Conservation (phyloP, 2,329 filamentous ascomycete species). For the Claviceps arundinis region DNA sequence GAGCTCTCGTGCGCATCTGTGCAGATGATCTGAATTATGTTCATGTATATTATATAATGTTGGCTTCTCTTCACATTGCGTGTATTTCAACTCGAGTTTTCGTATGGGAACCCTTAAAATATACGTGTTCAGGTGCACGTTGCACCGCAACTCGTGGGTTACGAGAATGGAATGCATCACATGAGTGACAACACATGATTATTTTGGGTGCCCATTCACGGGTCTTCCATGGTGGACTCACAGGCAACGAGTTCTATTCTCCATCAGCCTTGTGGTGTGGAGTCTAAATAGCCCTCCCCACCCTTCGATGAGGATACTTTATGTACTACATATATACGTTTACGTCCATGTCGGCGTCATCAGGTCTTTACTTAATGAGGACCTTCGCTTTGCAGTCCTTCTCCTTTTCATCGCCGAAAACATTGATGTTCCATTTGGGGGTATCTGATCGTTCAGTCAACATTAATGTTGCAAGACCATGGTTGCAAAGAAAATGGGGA, state of each 20-base stretch:
- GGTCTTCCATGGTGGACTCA: too few relatives aligned
- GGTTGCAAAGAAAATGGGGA: not conserved
- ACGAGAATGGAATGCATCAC: too few relatives aligned
- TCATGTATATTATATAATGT: too few relatives aligned
- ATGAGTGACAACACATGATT: too few relatives aligned
- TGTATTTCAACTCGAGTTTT: too few relatives aligned
- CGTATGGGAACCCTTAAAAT: too few relatives aligned
- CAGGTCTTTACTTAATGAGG: constrained; percentile 16
- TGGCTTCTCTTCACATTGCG: too few relatives aligned
- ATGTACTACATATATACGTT: not conserved
- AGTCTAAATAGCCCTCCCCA: not conserved
- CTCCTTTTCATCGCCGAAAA: constrained; percentile 42
- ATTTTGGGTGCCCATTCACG: too few relatives aligned
- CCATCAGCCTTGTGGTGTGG: not conserved
- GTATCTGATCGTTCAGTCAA: constrained; percentile 21
- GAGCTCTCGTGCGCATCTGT: too few relatives aligned
- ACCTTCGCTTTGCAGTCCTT: constrained; percentile 34
- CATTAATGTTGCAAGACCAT: constrained; percentile 2
- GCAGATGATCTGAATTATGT: too few relatives aligned
- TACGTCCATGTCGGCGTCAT: not conserved
- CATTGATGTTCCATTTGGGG: constrained; percentile 42
- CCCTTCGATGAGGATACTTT: not conserved
- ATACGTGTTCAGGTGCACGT: too few relatives aligned
- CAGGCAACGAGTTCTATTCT: not conserved
- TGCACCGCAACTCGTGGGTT: too few relatives aligned